Conservation (phyloP, 2,329 filamentous ascomycete genomes). For the Colletotrichum orbiculare region DNA sequence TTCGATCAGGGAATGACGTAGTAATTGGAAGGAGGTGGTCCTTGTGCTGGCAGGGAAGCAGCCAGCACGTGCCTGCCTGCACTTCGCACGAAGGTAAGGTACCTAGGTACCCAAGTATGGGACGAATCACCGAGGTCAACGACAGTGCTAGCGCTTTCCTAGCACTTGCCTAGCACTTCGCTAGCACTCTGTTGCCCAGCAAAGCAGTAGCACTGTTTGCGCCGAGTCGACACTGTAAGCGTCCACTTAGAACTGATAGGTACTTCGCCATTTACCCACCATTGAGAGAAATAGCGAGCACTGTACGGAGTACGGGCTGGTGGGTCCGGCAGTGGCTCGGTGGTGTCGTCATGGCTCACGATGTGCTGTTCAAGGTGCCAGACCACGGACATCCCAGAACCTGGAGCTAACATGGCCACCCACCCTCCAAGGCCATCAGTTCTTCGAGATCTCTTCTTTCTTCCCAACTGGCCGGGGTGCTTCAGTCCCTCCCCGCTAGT, state of each 20-base stretch:
- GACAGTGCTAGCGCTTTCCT: background rate
- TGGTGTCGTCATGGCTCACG: conserved; percentile 36
- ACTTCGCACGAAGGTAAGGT: background rate
- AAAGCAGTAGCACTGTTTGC: conserved; percentile 15
- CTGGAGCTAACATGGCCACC: conserved; percentile 2
- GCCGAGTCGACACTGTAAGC: background rate
- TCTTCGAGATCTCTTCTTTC: background rate
- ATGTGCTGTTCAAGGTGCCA: conserved; percentile 30
- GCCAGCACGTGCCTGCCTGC: background rate
- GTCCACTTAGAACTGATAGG: too few species aligned
- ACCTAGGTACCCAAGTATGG: background rate
- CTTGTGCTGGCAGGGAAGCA: conserved; percentile 17
- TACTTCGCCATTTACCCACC: background rate
- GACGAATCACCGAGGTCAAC: conserved; percentile 15
- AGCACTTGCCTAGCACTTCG: too few species aligned
- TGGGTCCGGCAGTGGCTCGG: conserved; percentile 33
- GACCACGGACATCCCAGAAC: conserved; percentile 13
- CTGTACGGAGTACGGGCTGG: background rate
- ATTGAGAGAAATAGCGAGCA: background rate
- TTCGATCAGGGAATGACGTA: conserved; percentile 28
- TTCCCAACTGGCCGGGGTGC: conserved; percentile 4
- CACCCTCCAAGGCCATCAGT: background rate
- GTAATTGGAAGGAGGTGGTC: conserved; percentile 18
- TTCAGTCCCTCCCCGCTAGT: conserved; percentile 24
- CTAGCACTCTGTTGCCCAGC: conserved; percentile 16